Percentiles rank a stretch among this genome's conserved stretches.
Evolutionary conservation across 2,329 filamentous ascomycete species (phyloP).

Genomic region (Beauveria sp.): DNA sequence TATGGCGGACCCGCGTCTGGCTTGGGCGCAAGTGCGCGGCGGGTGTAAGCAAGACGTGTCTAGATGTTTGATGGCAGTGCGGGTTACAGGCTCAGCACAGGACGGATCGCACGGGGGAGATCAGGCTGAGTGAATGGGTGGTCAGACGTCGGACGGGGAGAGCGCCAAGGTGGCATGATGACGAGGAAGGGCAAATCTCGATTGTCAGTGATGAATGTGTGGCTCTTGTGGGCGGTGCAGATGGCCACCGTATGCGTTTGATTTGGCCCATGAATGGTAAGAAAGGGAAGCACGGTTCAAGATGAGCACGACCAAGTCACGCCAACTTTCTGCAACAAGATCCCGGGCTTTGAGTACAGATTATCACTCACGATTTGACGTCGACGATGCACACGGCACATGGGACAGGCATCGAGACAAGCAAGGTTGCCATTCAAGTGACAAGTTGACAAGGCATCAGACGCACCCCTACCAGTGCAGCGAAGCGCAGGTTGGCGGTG

Average conservation of each 20-base stretch:
- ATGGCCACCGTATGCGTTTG: background rate
- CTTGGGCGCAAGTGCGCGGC: background rate
- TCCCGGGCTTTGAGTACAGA: background rate
- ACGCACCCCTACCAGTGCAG: background rate
- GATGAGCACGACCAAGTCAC: too few species aligned
- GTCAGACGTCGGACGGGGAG: background rate
- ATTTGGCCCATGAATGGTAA: too few species aligned
- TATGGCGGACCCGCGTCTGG: background rate
- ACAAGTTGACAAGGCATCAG: background rate
- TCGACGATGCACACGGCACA: background rate
- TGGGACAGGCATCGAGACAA: background rate
- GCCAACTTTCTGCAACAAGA: background rate
- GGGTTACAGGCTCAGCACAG: background rate
- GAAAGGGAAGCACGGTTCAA: too few species aligned
- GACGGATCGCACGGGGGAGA: background rate
- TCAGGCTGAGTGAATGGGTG: conserved; percentile 1
- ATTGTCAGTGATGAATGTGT: background rate
- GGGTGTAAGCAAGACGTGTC: background rate
- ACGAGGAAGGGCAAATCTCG: background rate
- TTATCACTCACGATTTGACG: background rate
- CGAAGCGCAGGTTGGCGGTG: background rate
- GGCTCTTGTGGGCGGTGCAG: background rate
- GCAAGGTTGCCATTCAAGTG: background rate
- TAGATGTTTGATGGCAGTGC: background rate
- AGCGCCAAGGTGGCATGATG: background rate